phyloP scores from a whole-genome alignment of 2,329 filamentous ascomycete genomes.

The Cladophialophora immunda region DNA sequence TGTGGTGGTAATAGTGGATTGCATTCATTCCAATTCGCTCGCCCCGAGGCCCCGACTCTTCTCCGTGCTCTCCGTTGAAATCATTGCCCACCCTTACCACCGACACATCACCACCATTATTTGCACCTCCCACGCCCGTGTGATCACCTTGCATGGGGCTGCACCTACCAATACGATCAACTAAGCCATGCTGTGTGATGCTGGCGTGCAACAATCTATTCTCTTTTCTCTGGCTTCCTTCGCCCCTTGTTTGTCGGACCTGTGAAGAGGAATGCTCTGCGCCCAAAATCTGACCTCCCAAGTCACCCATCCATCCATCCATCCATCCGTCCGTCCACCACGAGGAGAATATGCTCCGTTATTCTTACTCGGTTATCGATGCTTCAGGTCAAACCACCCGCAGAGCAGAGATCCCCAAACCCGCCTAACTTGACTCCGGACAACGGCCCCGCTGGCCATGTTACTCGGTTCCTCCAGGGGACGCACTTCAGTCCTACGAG shows the following conservation, averaged over 20 bases:
- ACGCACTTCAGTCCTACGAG: not conserved
- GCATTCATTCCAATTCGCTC: no score
- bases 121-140: not conserved
- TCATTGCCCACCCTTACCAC: not conserved
- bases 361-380: not conserved
- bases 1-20: not conserved
- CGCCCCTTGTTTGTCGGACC: not conserved
- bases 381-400: not conserved
- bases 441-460: not conserved
- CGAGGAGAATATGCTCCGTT: no score
- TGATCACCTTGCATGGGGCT: not conserved
- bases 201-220: not conserved
- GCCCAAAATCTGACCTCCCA: slow-evolving; percentile 6
- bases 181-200: not conserved
- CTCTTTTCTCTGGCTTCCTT: not conserved
- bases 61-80: not conserved
- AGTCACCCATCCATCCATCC: not conserved
- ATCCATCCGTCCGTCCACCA: no score
- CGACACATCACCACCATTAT: not conserved
- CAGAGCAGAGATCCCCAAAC: not conserved
- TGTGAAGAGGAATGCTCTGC: not conserved
- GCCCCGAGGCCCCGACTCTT: not conserved
- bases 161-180: not conserved
- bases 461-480: not conserved
- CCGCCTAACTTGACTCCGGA: not conserved